Evolutionary conservation across 83 land plant species (phyloP).

Genomic region (Thuja plicata): DNA sequence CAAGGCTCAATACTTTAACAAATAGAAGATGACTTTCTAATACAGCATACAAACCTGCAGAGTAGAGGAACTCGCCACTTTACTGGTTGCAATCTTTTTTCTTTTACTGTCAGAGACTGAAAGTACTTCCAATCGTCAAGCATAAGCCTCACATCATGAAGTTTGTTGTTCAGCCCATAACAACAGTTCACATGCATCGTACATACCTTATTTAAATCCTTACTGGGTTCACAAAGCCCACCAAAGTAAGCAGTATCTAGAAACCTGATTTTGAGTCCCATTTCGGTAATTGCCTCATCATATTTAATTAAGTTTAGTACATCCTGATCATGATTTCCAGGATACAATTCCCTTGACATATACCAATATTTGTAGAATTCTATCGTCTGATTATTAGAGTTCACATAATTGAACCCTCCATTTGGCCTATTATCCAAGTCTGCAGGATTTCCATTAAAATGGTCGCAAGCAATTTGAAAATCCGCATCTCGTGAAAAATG

Average conservation of each 20-base stretch:
- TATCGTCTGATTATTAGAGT: slow-evolving; percentile 62
- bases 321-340: slow-evolving; percentile 60
- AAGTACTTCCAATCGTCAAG: slow-evolving; percentile 54
- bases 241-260: slow-evolving; percentile 48
- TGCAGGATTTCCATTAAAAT: slow-evolving; percentile 47
- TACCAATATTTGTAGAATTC: slow-evolving; percentile 81
- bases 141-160: slow-evolving; percentile 46
- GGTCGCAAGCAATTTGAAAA: slow-evolving; percentile 84
- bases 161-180: slow-evolving; percentile 41
- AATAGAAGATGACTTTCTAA: neutral
- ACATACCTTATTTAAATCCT: slow-evolving; percentile 48
- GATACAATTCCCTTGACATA: slow-evolving; percentile 40
- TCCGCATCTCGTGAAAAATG: slow-evolving; percentile 50
- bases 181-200: slow-evolving; percentile 74
- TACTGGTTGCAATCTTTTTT: slow-evolving; percentile 14
- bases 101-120: slow-evolving; percentile 29
- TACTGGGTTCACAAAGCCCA: slow-evolving; percentile 54
- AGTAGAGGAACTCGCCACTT: slow-evolving; percentile 46
- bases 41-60: slow-evolving; percentile 30
- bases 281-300: slow-evolving; percentile 29
- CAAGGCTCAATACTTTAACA: neutral
- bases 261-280: slow-evolving; percentile 46
- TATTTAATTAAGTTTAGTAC: slow-evolving; percentile 49
- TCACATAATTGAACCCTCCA: slow-evolving; percentile 73
- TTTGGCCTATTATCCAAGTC: slow-evolving; percentile 59